Evolutionary conservation across 345 rosid species (phyloP), one percentile per base, ranked within the genome.

Genomic region (Syzygium aqueum): DNA sequence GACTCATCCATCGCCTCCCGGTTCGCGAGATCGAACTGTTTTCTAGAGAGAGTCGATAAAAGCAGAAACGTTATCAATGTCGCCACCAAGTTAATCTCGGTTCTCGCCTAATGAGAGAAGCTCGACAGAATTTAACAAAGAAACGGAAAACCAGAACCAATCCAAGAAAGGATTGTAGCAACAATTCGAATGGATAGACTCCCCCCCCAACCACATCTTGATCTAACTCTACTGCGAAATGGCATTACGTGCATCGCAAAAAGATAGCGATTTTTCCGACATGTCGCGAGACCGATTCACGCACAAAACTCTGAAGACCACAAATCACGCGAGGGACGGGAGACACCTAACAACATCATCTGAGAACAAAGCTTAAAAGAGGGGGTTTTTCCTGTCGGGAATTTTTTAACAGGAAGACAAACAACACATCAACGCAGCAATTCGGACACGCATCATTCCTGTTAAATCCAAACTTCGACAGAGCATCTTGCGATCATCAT

Each of bases 1-100:
- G 99, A 95, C 90, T 96, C 99, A 87, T 97, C 98, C 97, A 95
- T 91, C 67, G 99, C 99, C 84, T 97, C 99, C 87, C 94, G 93
- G 89, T 95, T 95, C 1, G 99, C 99, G 16, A 96, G 91, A 94
- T 97, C 99, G 87, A 97, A 96, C 88, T 97, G 96, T 88, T 93
- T 93, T 90, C 98, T 97, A 78, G 92, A 93, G 86, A 87, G 82
- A 73, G 49, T 19, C 80, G 5, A 73, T 40, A 11, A 37, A 73
- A 73, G 49, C 13, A 73, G 49, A 73, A 73, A 19, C 19, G 11
- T 33, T 17, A 73, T 9, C 46, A 33, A 73, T 25, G 49, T 33
- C 13, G 7, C 46, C 80, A 17, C 46, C 46, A 43, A 43, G 80
- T 4, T 21, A 2, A 5, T 33, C 80, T 73, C 80, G 9, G 49